These are phyloP conservation scores for Daucus carota DNA, from an alignment of 129 eudicot species.

Conservation along the genomic window DNA sequence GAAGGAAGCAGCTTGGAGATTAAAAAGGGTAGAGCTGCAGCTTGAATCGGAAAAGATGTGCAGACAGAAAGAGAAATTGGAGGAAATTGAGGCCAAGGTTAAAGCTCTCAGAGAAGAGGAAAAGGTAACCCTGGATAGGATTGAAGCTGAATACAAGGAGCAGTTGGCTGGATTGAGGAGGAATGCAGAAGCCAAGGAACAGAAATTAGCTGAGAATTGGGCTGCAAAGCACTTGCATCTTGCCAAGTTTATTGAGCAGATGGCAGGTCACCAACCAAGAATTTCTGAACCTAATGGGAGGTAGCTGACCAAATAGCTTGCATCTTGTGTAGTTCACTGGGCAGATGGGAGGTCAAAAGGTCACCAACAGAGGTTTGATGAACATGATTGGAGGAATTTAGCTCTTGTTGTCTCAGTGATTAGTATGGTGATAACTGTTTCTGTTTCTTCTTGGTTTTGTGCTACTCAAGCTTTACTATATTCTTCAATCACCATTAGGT, in stretches of 20 bases:
- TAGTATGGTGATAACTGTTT: neutral
- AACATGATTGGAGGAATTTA: neutral
- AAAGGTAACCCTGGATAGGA: constrained; percentile 30
- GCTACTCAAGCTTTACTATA: neutral
- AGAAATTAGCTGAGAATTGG: constrained; percentile 58
- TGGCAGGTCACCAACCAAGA: constrained; percentile 25
- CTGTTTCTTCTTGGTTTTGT: neutral
- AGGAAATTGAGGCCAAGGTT: constrained; percentile 52
- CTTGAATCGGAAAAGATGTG: constrained; percentile 52
- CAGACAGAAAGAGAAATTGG: constrained; percentile 46
- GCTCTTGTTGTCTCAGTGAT: neutral
- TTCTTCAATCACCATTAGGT: neutral
- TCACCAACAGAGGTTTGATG: neutral
- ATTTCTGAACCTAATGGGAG: constrained; percentile 10
- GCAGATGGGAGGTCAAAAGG: neutral
- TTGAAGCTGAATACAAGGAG: constrained; percentile 53
- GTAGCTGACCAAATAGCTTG: neutral
- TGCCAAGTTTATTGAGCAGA: constrained; percentile 44
- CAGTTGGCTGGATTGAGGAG: constrained; percentile 43
- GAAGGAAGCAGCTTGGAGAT: constrained; percentile 62
- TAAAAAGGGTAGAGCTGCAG: constrained; percentile 54
- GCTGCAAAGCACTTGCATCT: constrained; percentile 45
- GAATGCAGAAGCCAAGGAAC: constrained; percentile 57
- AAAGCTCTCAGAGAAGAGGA: constrained; percentile 50
- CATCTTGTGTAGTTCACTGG: neutral